These are phyloP conservation scores for Diaporthe vexans DNA, from an alignment of 2,329 filamentous ascomycete species.

Conservation along the genomic window DNA sequence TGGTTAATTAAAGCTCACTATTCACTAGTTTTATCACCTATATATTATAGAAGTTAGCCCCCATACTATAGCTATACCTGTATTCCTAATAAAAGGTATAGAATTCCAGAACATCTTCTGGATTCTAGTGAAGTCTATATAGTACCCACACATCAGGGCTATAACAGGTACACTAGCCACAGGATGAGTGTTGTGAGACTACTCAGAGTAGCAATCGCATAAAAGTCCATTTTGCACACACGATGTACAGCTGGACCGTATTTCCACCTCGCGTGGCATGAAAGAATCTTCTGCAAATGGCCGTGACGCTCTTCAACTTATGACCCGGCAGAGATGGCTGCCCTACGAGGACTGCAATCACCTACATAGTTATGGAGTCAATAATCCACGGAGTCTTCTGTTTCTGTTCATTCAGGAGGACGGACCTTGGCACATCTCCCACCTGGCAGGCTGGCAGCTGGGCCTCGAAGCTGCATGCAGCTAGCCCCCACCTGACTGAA, in stretches of 20 bases:
- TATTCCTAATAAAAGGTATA: no score
- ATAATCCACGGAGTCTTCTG: no score
- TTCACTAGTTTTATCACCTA: no score
- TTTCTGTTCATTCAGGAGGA: no score
- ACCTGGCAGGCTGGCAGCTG: background rate
- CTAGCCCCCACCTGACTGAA: constrained; percentile 1
- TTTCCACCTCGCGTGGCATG: background rate
- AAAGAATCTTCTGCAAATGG: background rate
- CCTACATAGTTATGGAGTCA: no score
- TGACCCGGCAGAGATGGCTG: background rate
- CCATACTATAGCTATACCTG: no score
- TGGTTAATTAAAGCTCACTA: no score
- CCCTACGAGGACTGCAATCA: no score
- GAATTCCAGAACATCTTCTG: no score
- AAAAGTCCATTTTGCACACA: constrained; percentile 1
- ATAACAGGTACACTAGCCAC: background rate
- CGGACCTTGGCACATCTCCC: background rate
- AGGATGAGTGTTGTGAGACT: background rate
- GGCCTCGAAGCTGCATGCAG: constrained; percentile 5
- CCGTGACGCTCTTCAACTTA: background rate
- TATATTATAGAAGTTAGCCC: no score
- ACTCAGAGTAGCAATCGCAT: background rate
- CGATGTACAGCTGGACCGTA: background rate
- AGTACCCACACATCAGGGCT: no score
- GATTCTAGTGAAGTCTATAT: no score